These are phyloP conservation scores for Lactifluus hygrophoroides DNA, from an alignment of 768 basidiomycete genomes.

Conservation along the genomic window DNA sequence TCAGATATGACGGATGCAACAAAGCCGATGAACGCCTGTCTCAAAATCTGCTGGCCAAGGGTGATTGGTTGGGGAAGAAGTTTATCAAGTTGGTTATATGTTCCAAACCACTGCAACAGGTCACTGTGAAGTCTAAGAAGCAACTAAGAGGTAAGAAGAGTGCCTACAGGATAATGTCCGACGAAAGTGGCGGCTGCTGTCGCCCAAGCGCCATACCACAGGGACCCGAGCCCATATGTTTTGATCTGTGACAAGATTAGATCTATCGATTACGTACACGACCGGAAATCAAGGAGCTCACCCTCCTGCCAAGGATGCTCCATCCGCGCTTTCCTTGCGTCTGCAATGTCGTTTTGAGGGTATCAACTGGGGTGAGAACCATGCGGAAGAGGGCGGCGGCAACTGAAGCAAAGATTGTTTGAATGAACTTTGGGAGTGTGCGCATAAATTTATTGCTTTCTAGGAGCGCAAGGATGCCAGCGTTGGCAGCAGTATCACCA, in stretches of 20 bases:
- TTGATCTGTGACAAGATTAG: slow-evolving; percentile 40
- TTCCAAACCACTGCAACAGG: slow-evolving; percentile 60
- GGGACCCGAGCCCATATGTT: slow-evolving; percentile 61
- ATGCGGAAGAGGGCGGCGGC: slow-evolving; percentile 83
- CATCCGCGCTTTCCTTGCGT: slow-evolving; percentile 73
- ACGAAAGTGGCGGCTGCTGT: slow-evolving; percentile 93
- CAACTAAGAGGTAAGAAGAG: background rate
- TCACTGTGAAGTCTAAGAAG: background rate
- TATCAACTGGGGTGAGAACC: slow-evolving; percentile 88
- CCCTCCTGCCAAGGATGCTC: slow-evolving; percentile 54
- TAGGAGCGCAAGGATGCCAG: slow-evolving; percentile 80
- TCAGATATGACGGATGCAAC: slow-evolving; percentile 79
- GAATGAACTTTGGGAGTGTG: slow-evolving; percentile 50
- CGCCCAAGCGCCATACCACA: slow-evolving; percentile 90
- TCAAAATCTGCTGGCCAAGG: slow-evolving; percentile 48
- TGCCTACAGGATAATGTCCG: slow-evolving; percentile 73
- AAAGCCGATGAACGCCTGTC: slow-evolving; percentile 91
- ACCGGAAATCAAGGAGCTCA: slow-evolving; percentile 26
- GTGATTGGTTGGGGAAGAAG: slow-evolving; percentile 50
- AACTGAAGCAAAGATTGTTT: slow-evolving; percentile 72
- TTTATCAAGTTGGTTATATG: slow-evolving; percentile 72
- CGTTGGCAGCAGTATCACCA: slow-evolving; percentile 93
- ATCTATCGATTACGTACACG: background rate
- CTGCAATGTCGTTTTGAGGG: slow-evolving; percentile 92
- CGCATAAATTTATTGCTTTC: slow-evolving; percentile 66